Percentiles rank a stretch among this genome's conserved stretches.
These are phyloP conservation scores for Marasmius tenuissimus DNA, from an alignment of 1,284 basidiomycete genomes.

Conservation along the genomic window DNA sequence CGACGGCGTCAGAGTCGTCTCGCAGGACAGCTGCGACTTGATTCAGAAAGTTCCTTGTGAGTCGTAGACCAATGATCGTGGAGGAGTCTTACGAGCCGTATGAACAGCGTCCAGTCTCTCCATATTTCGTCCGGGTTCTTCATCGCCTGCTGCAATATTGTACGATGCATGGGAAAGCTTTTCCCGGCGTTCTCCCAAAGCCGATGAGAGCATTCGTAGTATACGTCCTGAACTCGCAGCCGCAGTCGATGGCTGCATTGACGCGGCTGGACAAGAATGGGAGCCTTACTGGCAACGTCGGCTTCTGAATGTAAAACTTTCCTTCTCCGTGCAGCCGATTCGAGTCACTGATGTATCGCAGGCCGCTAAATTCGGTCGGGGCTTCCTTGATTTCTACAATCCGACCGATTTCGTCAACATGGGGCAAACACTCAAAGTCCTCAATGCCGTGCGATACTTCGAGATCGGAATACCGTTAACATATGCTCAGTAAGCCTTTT, in stretches of 20 bases:
- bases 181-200: conserved; percentile 79
- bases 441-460: conserved; percentile 90
- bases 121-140: conserved; percentile 91
- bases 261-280: conserved; percentile 93
- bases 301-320: conserved; percentile 72
- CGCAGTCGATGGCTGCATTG: conserved; percentile 92
- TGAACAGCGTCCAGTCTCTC: conserved; percentile 69
- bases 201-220: conserved; percentile 89
- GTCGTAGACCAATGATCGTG: conserved; percentile 16
- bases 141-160: conserved; percentile 87
- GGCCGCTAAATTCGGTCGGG: conserved; percentile 95
- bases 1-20: conserved; percentile 85
- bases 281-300: conserved; percentile 87
- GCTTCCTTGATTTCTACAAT: conserved; percentile 92
- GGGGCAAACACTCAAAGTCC: conserved; percentile 91
- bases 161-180: conserved; percentile 94
- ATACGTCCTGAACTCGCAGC: conserved; percentile 84
- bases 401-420: conserved; percentile 89
- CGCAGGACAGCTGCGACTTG: conserved; percentile 82
- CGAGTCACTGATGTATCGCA: conserved; percentile 28
- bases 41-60: conserved; percentile 90
- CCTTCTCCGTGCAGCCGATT: background rate
- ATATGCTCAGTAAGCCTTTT: conserved; percentile 72
- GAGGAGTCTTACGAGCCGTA: background rate
- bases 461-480: conserved; percentile 94